Evolutionary conservation across 148 eudicot genomes (phyloP).

Genomic region (Talinum fruticosum): DNA sequence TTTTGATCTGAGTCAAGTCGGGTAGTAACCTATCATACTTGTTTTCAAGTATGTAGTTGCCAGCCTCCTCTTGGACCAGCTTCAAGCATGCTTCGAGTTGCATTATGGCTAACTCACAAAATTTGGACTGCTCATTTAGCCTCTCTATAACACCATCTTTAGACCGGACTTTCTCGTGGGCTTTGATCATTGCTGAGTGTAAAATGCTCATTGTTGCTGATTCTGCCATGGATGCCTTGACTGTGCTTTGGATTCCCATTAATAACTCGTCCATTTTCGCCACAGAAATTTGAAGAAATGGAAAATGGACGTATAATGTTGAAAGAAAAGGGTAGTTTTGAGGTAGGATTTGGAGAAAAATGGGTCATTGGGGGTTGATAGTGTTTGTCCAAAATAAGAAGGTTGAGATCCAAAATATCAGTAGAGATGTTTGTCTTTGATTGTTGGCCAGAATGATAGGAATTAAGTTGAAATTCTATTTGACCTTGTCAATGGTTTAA

Average conservation of each 20-base stretch:
- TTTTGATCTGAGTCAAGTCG: slow-evolving; percentile 46
- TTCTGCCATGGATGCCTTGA: slow-evolving; percentile 36
- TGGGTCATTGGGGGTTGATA: background rate
- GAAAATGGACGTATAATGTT: background rate
- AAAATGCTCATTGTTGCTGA: slow-evolving; percentile 54
- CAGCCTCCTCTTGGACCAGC: slow-evolving; percentile 49
- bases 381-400: slow-evolving; percentile 3
- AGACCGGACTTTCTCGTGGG: slow-evolving; percentile 50
- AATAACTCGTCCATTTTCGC: slow-evolving; percentile 48
- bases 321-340: background rate
- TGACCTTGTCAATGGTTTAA: slow-evolving; percentile 11
- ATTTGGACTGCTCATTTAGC: slow-evolving; percentile 54
- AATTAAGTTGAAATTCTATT: background rate
- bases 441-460: slow-evolving; percentile 6
- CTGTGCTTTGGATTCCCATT: slow-evolving; percentile 35
- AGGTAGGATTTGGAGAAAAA: background rate
- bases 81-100: slow-evolving; percentile 45
- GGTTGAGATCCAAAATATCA: slow-evolving; percentile 11
- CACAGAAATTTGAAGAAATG: background rate
- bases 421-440: background rate
- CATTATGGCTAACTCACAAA: slow-evolving; percentile 66
- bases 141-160: slow-evolving; percentile 51
- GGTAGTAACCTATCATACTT: slow-evolving; percentile 41
- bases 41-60: slow-evolving; percentile 30
- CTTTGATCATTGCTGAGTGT: slow-evolving; percentile 62